These are phyloP conservation scores for Oryza glumipatula DNA, from an alignment of 176 grass and related monocot species.

Conservation along the genomic window DNA sequence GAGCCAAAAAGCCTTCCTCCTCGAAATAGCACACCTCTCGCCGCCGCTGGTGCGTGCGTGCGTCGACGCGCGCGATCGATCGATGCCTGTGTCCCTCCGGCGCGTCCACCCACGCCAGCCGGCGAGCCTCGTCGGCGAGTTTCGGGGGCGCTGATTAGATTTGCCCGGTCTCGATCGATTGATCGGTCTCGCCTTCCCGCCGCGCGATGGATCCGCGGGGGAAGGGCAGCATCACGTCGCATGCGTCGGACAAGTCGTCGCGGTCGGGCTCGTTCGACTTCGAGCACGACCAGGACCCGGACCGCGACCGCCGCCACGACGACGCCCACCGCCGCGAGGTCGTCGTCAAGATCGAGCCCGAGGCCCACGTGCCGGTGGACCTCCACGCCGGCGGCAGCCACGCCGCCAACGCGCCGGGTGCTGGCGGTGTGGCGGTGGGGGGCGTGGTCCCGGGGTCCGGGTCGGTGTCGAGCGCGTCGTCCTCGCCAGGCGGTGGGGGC, in stretches of 20 bases:
- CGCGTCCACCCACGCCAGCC: constrained; percentile 7
- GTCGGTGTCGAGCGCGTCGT: constrained; percentile 17
- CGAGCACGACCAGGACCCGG: constrained; percentile 45
- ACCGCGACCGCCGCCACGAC: constrained; percentile 13
- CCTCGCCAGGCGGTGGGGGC: constrained; percentile 24
- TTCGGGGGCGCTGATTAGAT: constrained; percentile 7
- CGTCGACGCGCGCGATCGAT: background rate
- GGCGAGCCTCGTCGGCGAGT: background rate
- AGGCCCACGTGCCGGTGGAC: constrained; percentile 25
- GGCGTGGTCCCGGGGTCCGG: background rate
- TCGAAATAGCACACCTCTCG: background rate
- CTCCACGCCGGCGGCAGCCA: background rate
- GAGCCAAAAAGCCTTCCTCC: background rate
- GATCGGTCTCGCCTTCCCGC: background rate
- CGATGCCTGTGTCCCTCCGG: background rate
- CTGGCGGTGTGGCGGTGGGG: background rate
- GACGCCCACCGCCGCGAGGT: constrained; percentile 55
- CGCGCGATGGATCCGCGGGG: constrained; percentile 45
- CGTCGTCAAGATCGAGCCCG: constrained; percentile 83
- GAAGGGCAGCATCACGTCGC: constrained; percentile 41
- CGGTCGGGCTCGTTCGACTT: constrained; percentile 54
- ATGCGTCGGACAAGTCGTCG: constrained; percentile 35
- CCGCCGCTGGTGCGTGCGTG: constrained; percentile 2
- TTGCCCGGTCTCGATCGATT: background rate
- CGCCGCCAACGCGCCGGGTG: constrained; percentile 23